Base-by-base conservation (phyloP, 495 filamentous ascomycete genomes). In the Delitschia confertaspora region DNA sequence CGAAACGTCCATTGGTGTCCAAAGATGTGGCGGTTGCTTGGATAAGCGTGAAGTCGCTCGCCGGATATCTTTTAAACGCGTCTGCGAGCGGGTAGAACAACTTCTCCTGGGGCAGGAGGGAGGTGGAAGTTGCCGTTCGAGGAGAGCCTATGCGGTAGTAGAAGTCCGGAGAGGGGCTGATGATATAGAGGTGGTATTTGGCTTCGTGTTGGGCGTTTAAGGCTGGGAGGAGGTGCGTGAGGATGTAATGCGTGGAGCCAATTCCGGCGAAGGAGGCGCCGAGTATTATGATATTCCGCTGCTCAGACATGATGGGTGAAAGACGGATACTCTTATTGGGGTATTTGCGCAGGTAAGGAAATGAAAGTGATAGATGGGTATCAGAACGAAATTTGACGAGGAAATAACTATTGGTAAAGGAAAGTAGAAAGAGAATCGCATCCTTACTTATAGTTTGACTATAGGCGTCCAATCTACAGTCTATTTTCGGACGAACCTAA, bases 261-360 rank as follows among this genome's bases (percentile, higher is more conserved):
- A 82, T 43, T 32, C 79, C 80, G 10, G 69, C 68, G 53, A 58
- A 65, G 33, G 71, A 73, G 39, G 69, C 81, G 22, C 82, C 82
- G 7, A 85, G 69, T 24, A 86, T 65, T 17, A 83, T 65, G 36
- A 86, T 60, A 36, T 62, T 61, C 18, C 38, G 51, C 17, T 32
- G n/a, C 18, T 50, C 40, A 20, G 47, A 4, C 47, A 50, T 49
- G 27, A 17, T 32, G 38, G 31, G 20, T 10, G 14, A n/a, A n/a
- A n/a, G n/a, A n/a, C n/a, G n/a, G n/a, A n/a, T n/a, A n/a, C n/a
- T n/a, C n/a, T n/a, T n/a, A n/a, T n/a, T n/a, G n/a, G n/a, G n/a
- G n/a, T n/a, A n/a, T n/a, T n/a, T n/a, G n/a, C n/a, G n/a, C n/a
- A n/a, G n/a, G n/a, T n/a, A n/a, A n/a, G n/a, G n/a, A n/a, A n/a